Evolutionary conservation across 2,329 filamentous ascomycete species (phyloP), one percentile per base, ranked within the genome.

Genomic region (Diaporthe helianthi): DNA sequence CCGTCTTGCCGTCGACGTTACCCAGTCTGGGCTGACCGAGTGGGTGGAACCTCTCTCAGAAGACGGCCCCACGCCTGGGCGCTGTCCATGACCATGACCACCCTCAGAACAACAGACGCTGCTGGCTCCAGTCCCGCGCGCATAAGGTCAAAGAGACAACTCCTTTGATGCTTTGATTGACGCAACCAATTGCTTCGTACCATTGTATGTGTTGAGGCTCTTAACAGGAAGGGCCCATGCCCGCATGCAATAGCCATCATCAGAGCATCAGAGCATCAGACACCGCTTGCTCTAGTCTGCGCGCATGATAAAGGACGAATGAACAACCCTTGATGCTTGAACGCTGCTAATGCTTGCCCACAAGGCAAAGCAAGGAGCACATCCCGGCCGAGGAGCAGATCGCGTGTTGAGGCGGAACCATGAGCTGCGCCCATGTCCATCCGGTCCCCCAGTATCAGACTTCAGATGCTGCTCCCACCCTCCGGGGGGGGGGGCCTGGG

Each of bases 241-340:
- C 41, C 58, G 41, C 41, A n/a, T 29, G 38, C 41, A 47, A 29
- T 47, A 26, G 55, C 55, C n/a, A 44, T 19, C 41, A 44, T 19
- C 17, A 44, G 41, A 47, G 58, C 41, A 44, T 19, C 17, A 44
- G 41, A 47, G 58, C 58, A 61, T 36, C 58, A 61, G 58, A 61
- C 19, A 19, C 41, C 41, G 58, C 58, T 61, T 26, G 58, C 41
- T 47, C 26, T 49, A 61, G 47, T 61, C 41, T 61, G 58, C 41
- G 38, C 33, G 64, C 46, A 67, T 36, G 29, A 38, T 15, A 3
- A 38, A 38, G 22, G 31, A 49, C 41, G 17, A 13, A 49, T 13
- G 22, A 58, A 33, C 10, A 10, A 61, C 41, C 58, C 58, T 47
- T 61, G 58, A 61, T 61, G 58, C 58, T 67, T 49, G 38, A 52